Evolutionary conservation across 257 asterid genomes (phyloP), one percentile per base, ranked within the genome.

Genomic region (Nicotiana tomentosiformis): DNA sequence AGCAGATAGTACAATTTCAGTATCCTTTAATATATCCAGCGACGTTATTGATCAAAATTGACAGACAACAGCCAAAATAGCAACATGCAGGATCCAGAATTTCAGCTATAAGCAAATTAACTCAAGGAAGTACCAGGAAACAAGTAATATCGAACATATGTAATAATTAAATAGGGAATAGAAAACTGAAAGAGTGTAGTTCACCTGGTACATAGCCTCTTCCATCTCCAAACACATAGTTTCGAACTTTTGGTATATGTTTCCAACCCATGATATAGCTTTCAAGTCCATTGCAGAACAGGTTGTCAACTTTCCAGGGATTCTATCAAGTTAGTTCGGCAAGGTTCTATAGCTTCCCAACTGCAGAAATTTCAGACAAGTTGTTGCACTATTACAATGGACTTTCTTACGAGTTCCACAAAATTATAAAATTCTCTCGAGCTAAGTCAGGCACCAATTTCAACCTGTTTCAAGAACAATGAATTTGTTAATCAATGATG

Each of bases 221-320:
- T 95, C 97, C 86, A 90, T 90, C 87, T 93, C 98, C 89, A 90
- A 82, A 82, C 97, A 91, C 97, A 93, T 90, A 33, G 94, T 90
- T 89, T 93, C 97, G 60, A 93, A 89, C 87, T 91, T 92, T 76
- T 92, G 89, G 61, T 89, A 93, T 79, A 92, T 72, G 77, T 90
- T 91, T 57, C 93, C 98, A 56, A 92, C 94, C 99, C 99, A 95
- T 16, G 89, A 82, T 87, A 93, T 81, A 84, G 93, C 93, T 86
- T 91, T 91, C 78, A 90, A 84, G 85, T 91, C 98, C 98, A 95
- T 93, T 43, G 33, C 64, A 43, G 33, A 80, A 72, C 80, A 64
- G 14, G 15, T 78, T 76, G 62, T 67, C 70, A 81, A 87, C 51
- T 81, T 23, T 49, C 66, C 35, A 49, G 12, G 43, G 76, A 82